A percentile compares a stretch with the other conserved stretches of the same genome.
Conservation (phyloP, 805 yeast species). For the Suhomyces tanzawaensis region DNA sequence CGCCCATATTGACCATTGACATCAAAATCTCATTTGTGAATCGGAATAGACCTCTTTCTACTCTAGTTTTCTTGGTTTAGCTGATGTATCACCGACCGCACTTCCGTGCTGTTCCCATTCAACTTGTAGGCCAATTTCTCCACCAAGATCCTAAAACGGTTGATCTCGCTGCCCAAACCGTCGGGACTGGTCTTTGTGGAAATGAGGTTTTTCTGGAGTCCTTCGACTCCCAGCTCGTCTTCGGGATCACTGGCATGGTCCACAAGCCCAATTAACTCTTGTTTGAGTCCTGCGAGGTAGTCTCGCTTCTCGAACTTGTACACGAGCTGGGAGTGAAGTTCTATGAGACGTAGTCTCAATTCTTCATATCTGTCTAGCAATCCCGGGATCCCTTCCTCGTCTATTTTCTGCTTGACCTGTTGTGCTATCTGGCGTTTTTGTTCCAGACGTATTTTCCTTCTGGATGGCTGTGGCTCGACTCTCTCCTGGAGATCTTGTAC, state of each 20-base stretch:
- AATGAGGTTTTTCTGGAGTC: slow-evolving; percentile 11
- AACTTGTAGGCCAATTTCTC: slow-evolving; percentile 20
- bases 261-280: slow-evolving; percentile 6
- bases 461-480: slow-evolving; percentile 4
- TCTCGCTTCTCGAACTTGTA: slow-evolving; percentile 30
- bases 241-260: slow-evolving; percentile 10
- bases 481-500: slow-evolving; percentile 21
- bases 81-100: slow-evolving; percentile 3
- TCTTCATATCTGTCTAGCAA: slow-evolving; percentile 19
- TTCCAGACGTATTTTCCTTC: neutral
- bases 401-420: neutral
- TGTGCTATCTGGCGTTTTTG: slow-evolving; percentile 3
- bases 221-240: neutral
- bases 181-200: slow-evolving; percentile 1
- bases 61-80: neutral
- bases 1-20: no score
- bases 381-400: neutral
- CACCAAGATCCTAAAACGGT: slow-evolving; percentile 26
- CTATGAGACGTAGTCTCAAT: slow-evolving; percentile 15
- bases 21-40: no score
- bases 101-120: slow-evolving; percentile 1
- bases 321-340: slow-evolving; percentile 17
- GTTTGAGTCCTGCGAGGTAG: slow-evolving; percentile 20
- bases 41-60: no score
- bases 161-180: slow-evolving; percentile 18